These are phyloP conservation scores for Mycena sanguinolenta DNA, from an alignment of 768 basidiomycete genomes.

Conservation along the genomic window DNA sequence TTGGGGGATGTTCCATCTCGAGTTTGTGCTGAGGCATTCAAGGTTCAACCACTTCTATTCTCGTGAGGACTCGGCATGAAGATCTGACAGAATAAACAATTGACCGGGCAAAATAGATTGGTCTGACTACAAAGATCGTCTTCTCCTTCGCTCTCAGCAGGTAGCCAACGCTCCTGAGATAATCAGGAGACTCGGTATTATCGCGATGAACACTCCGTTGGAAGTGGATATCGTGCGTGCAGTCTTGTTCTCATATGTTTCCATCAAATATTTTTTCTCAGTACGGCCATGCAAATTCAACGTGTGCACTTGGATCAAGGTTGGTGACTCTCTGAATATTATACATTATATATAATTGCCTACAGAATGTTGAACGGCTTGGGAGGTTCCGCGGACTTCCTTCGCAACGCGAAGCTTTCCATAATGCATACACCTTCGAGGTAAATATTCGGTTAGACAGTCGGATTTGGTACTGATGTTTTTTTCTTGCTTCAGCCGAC, in stretches of 20 bases:
- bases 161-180: constrained; percentile 65
- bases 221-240: constrained; percentile 62
- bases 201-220: constrained; percentile 66
- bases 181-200: constrained; percentile 61
- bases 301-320: constrained; percentile 60
- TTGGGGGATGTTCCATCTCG: neutral
- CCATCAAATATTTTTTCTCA: constrained; percentile 27
- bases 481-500: constrained; percentile 49
- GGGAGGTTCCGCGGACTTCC: constrained; percentile 63
- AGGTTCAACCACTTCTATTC: constrained; percentile 63
- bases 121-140: constrained; percentile 59
- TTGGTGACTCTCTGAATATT: constrained; percentile 14
- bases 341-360: neutral
- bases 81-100: neutral
- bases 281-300: constrained; percentile 67
- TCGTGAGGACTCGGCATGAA: constrained; percentile 44
- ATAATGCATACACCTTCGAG: constrained; percentile 65
- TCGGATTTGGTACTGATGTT: neutral
- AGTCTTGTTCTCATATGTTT: neutral
- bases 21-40: neutral
- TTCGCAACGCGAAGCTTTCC: constrained; percentile 63
- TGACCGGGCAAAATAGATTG: constrained; percentile 49
- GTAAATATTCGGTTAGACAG: constrained; percentile 35
- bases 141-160: constrained; percentile 63
- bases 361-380: constrained; percentile 62